Conservation (phyloP, 1,284 basidiomycete genomes). For the Mycosarcoma mackinlayi region DNA sequence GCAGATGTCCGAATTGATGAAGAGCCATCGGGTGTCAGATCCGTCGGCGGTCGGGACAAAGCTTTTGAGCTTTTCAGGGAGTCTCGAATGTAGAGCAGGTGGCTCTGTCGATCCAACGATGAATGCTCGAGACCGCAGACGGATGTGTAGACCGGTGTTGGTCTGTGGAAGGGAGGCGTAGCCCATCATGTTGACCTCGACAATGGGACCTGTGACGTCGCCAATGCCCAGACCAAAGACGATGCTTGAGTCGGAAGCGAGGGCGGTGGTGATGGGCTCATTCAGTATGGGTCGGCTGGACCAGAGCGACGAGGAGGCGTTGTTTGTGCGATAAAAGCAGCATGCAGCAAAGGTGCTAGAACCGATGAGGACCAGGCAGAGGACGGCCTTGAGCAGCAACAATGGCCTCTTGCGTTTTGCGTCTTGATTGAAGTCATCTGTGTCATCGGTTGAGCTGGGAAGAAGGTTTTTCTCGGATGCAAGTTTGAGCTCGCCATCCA, state of each 20-base stretch:
- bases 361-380: conserved; percentile 20
- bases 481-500: conserved; percentile 6
- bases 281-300: conserved; percentile 2
- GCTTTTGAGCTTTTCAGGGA: conserved; percentile 13
- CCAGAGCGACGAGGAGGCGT: conserved; percentile 5
- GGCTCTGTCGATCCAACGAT: conserved; percentile 73
- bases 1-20: conserved; percentile 78
- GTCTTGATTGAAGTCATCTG: not conserved
- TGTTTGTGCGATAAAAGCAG: conserved; percentile 17
- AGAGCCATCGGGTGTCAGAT: conserved; percentile 72
- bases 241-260: conserved; percentile 8
- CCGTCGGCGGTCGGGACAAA: conserved; percentile 49
- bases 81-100: not conserved
- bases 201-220: conserved; percentile 77
- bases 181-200: conserved; percentile 73
- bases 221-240: conserved; percentile 73
- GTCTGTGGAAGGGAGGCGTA: conserved; percentile 78
- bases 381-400: conserved; percentile 22
- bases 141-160: conserved; percentile 82
- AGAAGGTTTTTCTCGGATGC: conserved; percentile 5
- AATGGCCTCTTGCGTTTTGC: conserved; percentile 5
- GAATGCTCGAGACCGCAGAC: conserved; percentile 80
- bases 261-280: not conserved
- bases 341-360: conserved; percentile 18
- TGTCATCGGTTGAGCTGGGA: not conserved